A percentile compares a stretch with the other conserved stretches of the same genome.
phyloP scores from a whole-genome alignment of 805 yeast genomes.

The Candida ulmi region DNA sequence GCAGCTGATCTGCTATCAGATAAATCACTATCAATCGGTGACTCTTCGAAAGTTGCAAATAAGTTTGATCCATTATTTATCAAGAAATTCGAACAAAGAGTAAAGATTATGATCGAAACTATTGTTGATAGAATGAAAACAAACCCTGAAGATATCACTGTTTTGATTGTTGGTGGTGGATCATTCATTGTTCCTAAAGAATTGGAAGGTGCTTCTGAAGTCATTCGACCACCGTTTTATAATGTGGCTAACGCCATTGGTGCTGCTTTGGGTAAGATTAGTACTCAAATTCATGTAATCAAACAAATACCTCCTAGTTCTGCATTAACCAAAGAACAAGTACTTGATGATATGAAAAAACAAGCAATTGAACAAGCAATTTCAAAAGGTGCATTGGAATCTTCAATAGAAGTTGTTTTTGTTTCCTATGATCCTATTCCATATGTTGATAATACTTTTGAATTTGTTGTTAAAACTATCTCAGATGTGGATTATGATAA shows the following conservation, averaged over 20 bases:
- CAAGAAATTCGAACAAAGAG: conserved; percentile 9
- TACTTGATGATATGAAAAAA: conserved; percentile 16
- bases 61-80: background rate
- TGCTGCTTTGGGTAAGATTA: conserved; percentile 41
- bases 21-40: no score
- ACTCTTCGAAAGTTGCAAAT: background rate
- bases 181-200: conserved; percentile 36
- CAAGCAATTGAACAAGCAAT: conserved; percentile 18
- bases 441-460: conserved; percentile 26
- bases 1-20: conserved; percentile 15
- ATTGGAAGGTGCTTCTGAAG: conserved; percentile 36
- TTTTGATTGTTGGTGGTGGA: conserved; percentile 45
- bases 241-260: conserved; percentile 47
- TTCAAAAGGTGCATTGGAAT: conserved; percentile 22
- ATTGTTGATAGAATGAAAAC: conserved; percentile 42
- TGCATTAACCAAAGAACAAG: conserved; percentile 9
- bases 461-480: conserved; percentile 15
- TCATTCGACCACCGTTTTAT: conserved; percentile 35
- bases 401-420: conserved; percentile 21
- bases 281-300: conserved; percentile 15
- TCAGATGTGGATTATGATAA: conserved; percentile 16
- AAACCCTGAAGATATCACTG: conserved; percentile 36
- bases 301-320: conserved; percentile 3
- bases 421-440: conserved; percentile 24
- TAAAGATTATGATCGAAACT: conserved; percentile 26